Base-by-base conservation (phyloP, 768 basidiomycete genomes). In the Boletus sp. region DNA sequence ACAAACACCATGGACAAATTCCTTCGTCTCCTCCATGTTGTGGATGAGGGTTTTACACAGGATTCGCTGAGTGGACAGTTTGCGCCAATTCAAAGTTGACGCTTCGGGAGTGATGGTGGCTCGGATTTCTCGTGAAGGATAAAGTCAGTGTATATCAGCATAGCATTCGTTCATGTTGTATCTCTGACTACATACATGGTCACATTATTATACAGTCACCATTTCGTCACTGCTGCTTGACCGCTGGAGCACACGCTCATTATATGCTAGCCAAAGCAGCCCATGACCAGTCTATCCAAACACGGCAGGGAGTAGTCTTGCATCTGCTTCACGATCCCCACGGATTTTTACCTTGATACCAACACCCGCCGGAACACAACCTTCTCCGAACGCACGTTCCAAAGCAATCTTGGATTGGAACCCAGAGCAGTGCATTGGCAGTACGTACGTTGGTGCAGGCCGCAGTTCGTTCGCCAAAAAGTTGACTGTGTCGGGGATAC, bases 341-440 rank as follows among this genome's bases (percentile, higher is more conserved):
- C 72, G 62, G 37, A 92, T 65, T 5, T 84, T 77, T 5, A 91
- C 79, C 59, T 78, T 84, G 24, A 85, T 78, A 14, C 92, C 91
- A 3, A 86, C 85, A 6, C 90, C 90, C 4, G 84, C 87, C 0
- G 91, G 89, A 12, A 94, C 89, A 63, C 86, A 86, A 1, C 84
- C 84, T 51, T 89, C 83, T 20, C 90, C 91, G 17, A 94, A 76
- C 3, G 80, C 88, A 6, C 72, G 70, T 66, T 85, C 84, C 63
- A 94, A 71, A 2, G 85, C 88, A 8, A 90, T 68, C 69, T 93
- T 92, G 36, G 81, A 80, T n/a, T 79, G 77, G 65, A 92, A 90
- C 5, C 91, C 91, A 3, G 88, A 83, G 64, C 92, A 94, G 67
- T 94, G 92, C 84, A 94, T 88, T 0, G 91, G 92, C 0, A 93